Conservation (phyloP, 2,329 filamentous ascomycete species). For the Paraconiothyrium sp. region DNA sequence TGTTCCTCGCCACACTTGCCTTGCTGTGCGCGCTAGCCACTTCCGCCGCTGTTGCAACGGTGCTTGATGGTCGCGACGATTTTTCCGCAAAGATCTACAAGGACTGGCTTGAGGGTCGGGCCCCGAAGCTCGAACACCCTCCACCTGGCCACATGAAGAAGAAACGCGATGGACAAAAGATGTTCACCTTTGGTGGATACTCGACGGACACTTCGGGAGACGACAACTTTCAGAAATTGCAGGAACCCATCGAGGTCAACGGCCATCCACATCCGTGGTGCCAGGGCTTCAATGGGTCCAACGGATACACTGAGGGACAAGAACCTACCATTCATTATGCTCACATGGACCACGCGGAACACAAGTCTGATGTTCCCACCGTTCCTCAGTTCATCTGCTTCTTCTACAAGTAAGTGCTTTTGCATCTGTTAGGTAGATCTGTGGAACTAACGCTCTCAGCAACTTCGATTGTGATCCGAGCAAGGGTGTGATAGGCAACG, state of each 20-base stretch:
- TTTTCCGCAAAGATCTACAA: too few relatives aligned
- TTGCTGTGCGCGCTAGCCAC: neutral
- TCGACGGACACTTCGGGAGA: neutral
- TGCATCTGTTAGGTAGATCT: neutral
- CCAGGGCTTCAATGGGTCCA: slow-evolving; percentile 1
- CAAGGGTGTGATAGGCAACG: neutral
- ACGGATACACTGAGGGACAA: slow-evolving; percentile 1
- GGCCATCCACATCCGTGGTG: slow-evolving; percentile 12
- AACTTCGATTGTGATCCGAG: slow-evolving; percentile 11
- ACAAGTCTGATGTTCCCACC: neutral
- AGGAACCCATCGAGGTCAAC: slow-evolving; percentile 3
- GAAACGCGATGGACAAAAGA: slow-evolving; percentile 1
- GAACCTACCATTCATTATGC: neutral
- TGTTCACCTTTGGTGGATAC: slow-evolving; percentile 5
- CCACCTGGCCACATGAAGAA: neutral
- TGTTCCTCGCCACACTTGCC: neutral
- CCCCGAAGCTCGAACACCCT: neutral
- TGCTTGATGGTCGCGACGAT: too few relatives aligned
- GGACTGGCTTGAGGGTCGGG: neutral
- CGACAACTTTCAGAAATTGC: neutral
- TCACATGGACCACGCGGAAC: neutral
- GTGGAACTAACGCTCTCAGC: neutral
- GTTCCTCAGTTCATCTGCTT: slow-evolving; percentile 7
- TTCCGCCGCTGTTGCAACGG: neutral
- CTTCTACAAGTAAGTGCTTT: slow-evolving; percentile 10